phyloP scores from a whole-genome alignment of 2,329 filamentous ascomycete species.

The Eutypa lata region DNA sequence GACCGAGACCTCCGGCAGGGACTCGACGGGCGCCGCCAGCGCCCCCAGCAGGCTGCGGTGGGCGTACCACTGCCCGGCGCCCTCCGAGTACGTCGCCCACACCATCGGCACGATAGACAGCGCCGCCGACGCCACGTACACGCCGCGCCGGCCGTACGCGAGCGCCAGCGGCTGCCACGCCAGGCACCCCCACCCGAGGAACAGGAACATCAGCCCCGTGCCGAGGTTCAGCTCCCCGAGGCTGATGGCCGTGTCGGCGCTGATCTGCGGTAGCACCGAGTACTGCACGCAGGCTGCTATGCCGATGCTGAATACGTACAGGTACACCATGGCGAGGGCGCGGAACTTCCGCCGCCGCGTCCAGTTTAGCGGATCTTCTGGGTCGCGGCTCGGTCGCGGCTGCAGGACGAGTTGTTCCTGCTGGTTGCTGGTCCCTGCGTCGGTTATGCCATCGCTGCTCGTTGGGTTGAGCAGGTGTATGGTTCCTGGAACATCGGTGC shows the following conservation, averaged over 20 bases:
- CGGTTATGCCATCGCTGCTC: not conserved
- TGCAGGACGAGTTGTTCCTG: not conserved
- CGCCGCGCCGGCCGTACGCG: constrained; percentile 40
- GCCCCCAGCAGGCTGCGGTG: constrained; percentile 42
- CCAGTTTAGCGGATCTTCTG: constrained; percentile 54
- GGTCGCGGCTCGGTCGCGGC: constrained; percentile 26
- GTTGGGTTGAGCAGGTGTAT: not conserved
- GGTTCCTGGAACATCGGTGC: not conserved
- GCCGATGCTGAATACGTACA: constrained; percentile 36
- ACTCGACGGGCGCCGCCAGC: constrained; percentile 43
- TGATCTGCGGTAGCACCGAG: constrained; percentile 27
- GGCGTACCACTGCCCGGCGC: constrained; percentile 42
- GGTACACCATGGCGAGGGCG: constrained; percentile 24
- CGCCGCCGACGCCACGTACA: constrained; percentile 36
- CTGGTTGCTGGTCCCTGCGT: not conserved
- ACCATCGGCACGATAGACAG: constrained; percentile 30
- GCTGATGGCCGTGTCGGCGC: constrained; percentile 19
- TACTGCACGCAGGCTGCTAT: constrained; percentile 33
- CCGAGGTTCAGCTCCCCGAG: constrained; percentile 25
- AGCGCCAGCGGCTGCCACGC: constrained; percentile 47
- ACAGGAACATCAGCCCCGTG: constrained; percentile 33
- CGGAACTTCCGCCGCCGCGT: constrained; percentile 24
- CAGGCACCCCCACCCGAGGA: constrained; percentile 42
- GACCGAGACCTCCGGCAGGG: constrained; percentile 42
- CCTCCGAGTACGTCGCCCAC: constrained; percentile 35